A percentile compares a stretch with the other conserved stretches of the same genome.
These are phyloP conservation scores for Trichoderma lentiforme DNA, from an alignment of 2,329 filamentous ascomycete species.

Conservation along the genomic window DNA sequence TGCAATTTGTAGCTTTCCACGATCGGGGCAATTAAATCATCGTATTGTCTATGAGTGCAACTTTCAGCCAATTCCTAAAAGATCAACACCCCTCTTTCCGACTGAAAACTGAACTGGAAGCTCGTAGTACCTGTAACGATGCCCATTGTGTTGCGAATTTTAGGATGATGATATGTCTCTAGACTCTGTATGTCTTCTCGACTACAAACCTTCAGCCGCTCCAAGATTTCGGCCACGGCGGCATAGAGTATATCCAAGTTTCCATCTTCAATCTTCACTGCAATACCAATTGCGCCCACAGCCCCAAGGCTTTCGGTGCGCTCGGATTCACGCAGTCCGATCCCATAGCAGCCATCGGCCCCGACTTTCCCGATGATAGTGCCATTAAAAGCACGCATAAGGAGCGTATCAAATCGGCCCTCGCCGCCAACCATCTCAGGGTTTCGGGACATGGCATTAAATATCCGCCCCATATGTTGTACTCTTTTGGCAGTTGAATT, in stretches of 20 bases:
- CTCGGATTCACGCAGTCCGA: slow-evolving; percentile 40
- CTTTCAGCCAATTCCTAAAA: background rate
- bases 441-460: slow-evolving; percentile 40
- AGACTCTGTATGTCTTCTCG: slow-evolving; percentile 30
- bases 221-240: slow-evolving; percentile 41
- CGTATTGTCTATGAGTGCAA: background rate
- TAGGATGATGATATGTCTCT: slow-evolving; percentile 31
- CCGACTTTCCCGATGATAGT: slow-evolving; percentile 45
- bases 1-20: background rate
- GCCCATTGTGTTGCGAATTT: slow-evolving; percentile 37
- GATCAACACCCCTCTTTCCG: background rate
- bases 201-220: slow-evolving; percentile 40
- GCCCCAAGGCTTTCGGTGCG: slow-evolving; percentile 36
- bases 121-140: slow-evolving; percentile 33
- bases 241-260: slow-evolving; percentile 43
- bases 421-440: slow-evolving; percentile 45
- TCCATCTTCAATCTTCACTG: slow-evolving; percentile 49
- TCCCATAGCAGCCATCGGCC: slow-evolving; percentile 47
- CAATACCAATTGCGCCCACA: slow-evolving; percentile 39
- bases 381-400: slow-evolving; percentile 41
- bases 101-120: slow-evolving; percentile 3
- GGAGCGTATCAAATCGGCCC: slow-evolving; percentile 43
- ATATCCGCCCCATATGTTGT: slow-evolving; percentile 34
- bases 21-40: background rate
- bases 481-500: slow-evolving; percentile 16